These are phyloP conservation scores for Metschnikowia cerradonensis DNA, from an alignment of 805 yeast species.

Conservation along the genomic window DNA sequence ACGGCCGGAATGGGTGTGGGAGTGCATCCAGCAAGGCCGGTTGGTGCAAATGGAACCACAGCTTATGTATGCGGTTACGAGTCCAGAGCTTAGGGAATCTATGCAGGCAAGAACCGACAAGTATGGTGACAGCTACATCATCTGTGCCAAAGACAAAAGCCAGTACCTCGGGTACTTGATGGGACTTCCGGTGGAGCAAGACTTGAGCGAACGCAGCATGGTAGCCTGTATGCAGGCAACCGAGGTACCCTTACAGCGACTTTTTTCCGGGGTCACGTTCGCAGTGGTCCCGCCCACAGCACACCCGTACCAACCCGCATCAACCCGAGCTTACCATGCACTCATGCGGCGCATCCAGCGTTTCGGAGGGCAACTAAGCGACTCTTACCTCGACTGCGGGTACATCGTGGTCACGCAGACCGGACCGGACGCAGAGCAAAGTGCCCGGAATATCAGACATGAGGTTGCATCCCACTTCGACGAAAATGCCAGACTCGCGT, in stretches of 20 bases:
- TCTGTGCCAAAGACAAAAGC: slow-evolving; percentile 19
- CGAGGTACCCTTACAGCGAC: slow-evolving; percentile 20
- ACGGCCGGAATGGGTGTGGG: slow-evolving; percentile 68
- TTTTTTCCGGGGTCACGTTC: slow-evolving; percentile 35
- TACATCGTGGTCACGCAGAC: slow-evolving; percentile 34
- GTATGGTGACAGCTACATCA: slow-evolving; percentile 59
- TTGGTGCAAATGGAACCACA: slow-evolving; percentile 57
- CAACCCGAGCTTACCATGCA: neutral
- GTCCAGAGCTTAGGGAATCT: slow-evolving; percentile 12
- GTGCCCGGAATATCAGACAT: slow-evolving; percentile 3
- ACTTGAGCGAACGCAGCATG: slow-evolving; percentile 1
- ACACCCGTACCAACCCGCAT: neutral
- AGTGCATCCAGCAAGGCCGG: slow-evolving; percentile 45
- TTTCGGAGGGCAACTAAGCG: slow-evolving; percentile 38
- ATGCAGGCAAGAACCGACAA: slow-evolving; percentile 45
- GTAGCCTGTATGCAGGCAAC: neutral
- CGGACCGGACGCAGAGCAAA: neutral
- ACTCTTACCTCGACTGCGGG: slow-evolving; percentile 23
- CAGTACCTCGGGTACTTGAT: slow-evolving; percentile 9
- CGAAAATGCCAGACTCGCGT: slow-evolving; percentile 25
- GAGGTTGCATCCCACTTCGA: slow-evolving; percentile 15
- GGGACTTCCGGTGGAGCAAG: slow-evolving; percentile 10
- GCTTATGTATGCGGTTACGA: slow-evolving; percentile 47
- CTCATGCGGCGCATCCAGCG: slow-evolving; percentile 31
- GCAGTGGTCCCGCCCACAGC: slow-evolving; percentile 20